Conservation (phyloP, 1,284 basidiomycete genomes). For the Cryptococcus maquisensis region DNA sequence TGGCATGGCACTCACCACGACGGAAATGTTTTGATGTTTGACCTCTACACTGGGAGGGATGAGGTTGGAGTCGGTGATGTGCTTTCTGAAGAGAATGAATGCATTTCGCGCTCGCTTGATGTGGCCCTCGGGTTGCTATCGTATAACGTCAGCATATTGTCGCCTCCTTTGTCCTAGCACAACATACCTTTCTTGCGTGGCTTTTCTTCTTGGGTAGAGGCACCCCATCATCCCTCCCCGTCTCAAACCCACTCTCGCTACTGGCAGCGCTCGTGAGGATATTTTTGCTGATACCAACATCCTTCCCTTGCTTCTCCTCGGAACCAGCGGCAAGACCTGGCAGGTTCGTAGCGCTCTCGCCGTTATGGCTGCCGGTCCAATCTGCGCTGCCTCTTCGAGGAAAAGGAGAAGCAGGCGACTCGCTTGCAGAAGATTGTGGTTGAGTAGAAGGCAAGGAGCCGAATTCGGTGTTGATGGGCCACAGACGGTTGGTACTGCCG, state of each 20-base stretch:
- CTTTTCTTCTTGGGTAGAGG: conserved; percentile 33
- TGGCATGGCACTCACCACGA: conserved; percentile 29
- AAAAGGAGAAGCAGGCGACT: conserved; percentile 7
- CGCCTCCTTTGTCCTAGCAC: neutral
- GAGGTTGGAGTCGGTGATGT: conserved; percentile 45
- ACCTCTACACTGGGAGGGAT: conserved; percentile 44
- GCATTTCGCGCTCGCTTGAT: conserved; percentile 40
- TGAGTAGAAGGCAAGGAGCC: neutral
- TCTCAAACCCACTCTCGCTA: conserved; percentile 9
- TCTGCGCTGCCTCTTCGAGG: neutral
- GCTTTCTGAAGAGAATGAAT: conserved; percentile 46
- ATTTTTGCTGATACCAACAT: neutral
- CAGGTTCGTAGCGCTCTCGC: conserved; percentile 4
- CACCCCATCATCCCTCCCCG: conserved; percentile 8
- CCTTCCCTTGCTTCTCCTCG: neutral
- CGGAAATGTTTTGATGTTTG: conserved; percentile 47
- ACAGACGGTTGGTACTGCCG: neutral
- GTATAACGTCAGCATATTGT: neutral
- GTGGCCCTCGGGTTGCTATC: conserved; percentile 38
- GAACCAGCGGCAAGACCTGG: neutral
- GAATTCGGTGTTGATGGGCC: neutral
- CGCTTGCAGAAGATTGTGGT: conserved; percentile 4
- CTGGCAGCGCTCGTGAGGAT: conserved; percentile 4
- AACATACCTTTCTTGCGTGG: conserved; percentile 36
- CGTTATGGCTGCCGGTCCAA: neutral